A percentile compares a stretch with the other conserved stretches of the same genome.
These are phyloP conservation scores for Colletotrichum sp. DNA, from an alignment of 2,329 filamentous ascomycete genomes.

Conservation along the genomic window DNA sequence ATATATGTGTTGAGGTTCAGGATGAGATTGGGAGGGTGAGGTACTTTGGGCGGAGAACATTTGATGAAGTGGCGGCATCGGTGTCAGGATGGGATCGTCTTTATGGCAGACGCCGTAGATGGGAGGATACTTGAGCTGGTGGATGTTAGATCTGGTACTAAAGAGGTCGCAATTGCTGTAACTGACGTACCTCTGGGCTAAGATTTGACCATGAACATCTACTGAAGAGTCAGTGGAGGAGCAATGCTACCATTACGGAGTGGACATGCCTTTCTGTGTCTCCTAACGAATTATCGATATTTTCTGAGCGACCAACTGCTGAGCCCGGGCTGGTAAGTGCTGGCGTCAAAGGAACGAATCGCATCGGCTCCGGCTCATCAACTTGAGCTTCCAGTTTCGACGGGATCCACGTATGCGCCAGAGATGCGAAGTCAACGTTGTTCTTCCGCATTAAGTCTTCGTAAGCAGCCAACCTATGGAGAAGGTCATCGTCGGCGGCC, in stretches of 20 bases:
- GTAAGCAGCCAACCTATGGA: conserved; percentile 26
- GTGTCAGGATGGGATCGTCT: conserved; percentile 24
- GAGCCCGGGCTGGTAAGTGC: not conserved
- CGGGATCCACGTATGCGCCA: conserved; percentile 28
- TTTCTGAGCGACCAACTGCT: not conserved
- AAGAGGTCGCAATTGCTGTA: accelerated
- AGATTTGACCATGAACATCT: conserved; percentile 4
- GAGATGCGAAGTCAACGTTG: conserved; percentile 25
- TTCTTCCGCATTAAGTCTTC: conserved; percentile 32
- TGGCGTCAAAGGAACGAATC: not conserved
- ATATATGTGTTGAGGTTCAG: conserved; percentile 33
- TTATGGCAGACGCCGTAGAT: conserved; percentile 21
- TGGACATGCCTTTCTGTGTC: not conserved
- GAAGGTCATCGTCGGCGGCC: conserved; percentile 30
- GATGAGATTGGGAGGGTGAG: conserved; percentile 24
- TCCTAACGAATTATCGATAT: not conserved
- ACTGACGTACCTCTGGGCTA: not conserved
- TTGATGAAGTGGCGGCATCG: conserved; percentile 9
- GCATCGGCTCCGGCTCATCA: not conserved
- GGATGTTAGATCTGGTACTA: not conserved
- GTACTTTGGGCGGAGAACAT: not conserved
- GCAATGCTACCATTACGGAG: not conserved
- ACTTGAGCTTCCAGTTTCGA: conserved; percentile 16
- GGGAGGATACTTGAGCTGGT: conserved; percentile 19
- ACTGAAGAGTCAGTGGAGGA: not conserved